Percentiles rank a stretch among this genome's conserved stretches.
Conservation (phyloP, 345 rosid genomes). For the Nasturtium officinale region DNA sequence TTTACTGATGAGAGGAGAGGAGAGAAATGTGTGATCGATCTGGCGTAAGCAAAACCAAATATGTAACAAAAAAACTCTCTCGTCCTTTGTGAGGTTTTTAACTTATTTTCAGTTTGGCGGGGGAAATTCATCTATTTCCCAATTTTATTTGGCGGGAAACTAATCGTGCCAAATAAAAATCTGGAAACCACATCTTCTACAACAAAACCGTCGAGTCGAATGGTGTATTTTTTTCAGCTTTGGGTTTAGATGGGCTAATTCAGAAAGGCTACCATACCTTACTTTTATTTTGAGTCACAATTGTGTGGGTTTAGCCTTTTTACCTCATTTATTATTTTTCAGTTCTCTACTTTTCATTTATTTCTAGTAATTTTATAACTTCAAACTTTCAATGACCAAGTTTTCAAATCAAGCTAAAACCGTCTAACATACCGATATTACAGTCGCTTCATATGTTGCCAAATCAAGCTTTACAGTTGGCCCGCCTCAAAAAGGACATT, state of each 20-base stretch:
- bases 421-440: too few relatives aligned
- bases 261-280: background rate
- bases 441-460: too few relatives aligned
- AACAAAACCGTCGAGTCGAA: background rate
- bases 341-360: too few relatives aligned
- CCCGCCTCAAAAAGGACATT: slow-evolving; percentile 11
- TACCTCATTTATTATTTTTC: too few relatives aligned
- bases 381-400: too few relatives aligned
- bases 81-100: background rate
- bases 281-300: too few relatives aligned
- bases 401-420: too few relatives aligned
- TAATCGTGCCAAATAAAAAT: background rate
- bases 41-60: background rate
- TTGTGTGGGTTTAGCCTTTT: too few relatives aligned
- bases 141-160: slow-evolving; percentile 32
- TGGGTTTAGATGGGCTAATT: background rate
- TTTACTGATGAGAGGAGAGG: background rate
- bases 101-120: background rate
- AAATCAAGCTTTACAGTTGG: background rate
- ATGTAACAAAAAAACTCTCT: background rate
- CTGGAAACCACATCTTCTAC: background rate
- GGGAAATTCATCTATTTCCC: slow-evolving; percentile 15
- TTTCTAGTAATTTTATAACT: too few relatives aligned
- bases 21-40: slow-evolving; percentile 3
- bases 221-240: background rate